Percentiles rank a stretch among this genome's conserved stretches.
Evolutionary conservation across 2,329 filamentous ascomycete species (phyloP).

Genomic region (Xylariaceae sp.): DNA sequence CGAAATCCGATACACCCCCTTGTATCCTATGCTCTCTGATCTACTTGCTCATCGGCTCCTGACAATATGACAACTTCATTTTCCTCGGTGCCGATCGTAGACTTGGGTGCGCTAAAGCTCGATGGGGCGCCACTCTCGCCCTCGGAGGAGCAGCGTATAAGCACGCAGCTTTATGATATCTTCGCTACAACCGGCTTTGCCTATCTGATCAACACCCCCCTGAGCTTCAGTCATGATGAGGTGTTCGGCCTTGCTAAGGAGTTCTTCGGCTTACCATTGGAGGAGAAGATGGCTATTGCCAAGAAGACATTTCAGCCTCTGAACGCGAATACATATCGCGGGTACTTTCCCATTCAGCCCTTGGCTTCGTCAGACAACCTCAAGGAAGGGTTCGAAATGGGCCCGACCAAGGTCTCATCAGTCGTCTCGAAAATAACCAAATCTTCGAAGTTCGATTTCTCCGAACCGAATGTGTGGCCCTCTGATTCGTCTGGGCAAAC

Average conservation of each 20-base stretch:
- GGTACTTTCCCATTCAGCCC: background rate
- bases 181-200: constrained; percentile 1
- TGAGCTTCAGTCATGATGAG: background rate
- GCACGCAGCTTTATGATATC: background rate
- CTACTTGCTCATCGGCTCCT: too few relatives aligned
- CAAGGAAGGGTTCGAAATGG: background rate
- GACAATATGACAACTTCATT: background rate
- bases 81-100: background rate
- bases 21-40: too few relatives aligned
- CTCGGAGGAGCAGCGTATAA: background rate
- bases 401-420: background rate
- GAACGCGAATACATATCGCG: background rate
- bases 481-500: background rate
- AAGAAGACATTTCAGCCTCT: background rate
- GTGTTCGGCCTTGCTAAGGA: background rate
- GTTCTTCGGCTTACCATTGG: background rate
- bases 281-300: too few relatives aligned
- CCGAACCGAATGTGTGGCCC: background rate
- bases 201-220: background rate
- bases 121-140: background rate
- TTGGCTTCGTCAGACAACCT: background rate
- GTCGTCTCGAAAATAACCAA: background rate
- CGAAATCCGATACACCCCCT: too few relatives aligned
- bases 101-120: background rate
- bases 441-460: background rate